phyloP scores from a whole-genome alignment of 441 rosid genomes.

The Populus hybrid region DNA sequence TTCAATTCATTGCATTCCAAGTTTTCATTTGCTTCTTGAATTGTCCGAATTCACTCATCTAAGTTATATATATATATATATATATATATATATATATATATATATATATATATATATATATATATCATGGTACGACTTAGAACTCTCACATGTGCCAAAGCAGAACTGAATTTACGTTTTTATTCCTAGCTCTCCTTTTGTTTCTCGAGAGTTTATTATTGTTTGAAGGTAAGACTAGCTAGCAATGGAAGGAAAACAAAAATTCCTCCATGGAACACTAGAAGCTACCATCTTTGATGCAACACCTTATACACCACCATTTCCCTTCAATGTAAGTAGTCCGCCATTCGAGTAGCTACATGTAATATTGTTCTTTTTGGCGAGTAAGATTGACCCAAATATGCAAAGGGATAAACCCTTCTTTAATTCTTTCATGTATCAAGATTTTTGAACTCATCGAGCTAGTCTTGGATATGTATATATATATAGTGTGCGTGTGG shows the following conservation, averaged over 20 bases:
- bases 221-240: neutral
- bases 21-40: conserved; percentile 36
- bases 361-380: neutral
- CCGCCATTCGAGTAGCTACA: neutral
- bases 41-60: neutral
- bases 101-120: conserved; percentile 11
- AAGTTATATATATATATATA: too few relatives aligned
- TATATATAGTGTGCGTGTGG: too few relatives aligned
- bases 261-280: conserved; percentile 82
- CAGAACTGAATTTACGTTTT: conserved; percentile 8
- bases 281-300: conserved; percentile 82
- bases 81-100: too few relatives aligned
- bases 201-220: neutral
- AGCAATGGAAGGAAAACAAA: conserved; percentile 41
- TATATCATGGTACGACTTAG: neutral
- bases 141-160: conserved; percentile 2
- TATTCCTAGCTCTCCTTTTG: neutral
- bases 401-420: too few relatives aligned
- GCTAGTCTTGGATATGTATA: too few relatives aligned
- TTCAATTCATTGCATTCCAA: conserved; percentile 30
- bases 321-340: conserved; percentile 66
- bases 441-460: too few relatives aligned
- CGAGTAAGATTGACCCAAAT: neutral
- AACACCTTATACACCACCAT: conserved; percentile 54
- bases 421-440: too few relatives aligned